Base-by-base conservation (phyloP, 495 filamentous ascomycete genomes). In the Aspergillus heteromorphus region DNA sequence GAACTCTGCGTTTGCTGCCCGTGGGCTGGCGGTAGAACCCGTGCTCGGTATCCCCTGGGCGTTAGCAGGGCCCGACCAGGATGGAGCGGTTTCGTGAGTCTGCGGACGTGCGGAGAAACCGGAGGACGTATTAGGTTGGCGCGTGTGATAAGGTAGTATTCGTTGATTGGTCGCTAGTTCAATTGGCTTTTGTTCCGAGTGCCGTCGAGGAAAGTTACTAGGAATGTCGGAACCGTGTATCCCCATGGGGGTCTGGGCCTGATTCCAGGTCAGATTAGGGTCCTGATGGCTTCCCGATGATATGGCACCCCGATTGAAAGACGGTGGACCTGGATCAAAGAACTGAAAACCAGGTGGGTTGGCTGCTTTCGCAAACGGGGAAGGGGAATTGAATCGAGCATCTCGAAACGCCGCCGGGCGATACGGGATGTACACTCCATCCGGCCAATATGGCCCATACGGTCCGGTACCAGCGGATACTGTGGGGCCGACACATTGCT, bases 401-500 rank as follows among this genome's bases (percentile, higher is more conserved):
- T 87, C 84, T 42, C 82, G 75, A 56, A 87, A 62, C 19, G 85
- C 80, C 21, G 86, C 79, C 45, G 86, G 86, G 53, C 83, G 73
- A 69, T 88, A 89, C n/a, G 88, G 87, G 25, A 87, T 84, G 61
- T 84, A 85, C 13, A 78, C 84, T 5, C 86, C 85, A 69, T 95
- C 85, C 11, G 84, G 83, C 88, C 88, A 93, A 58, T 87, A 87
- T 14, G 85, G 82, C 2, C 88, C 88, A 67, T 83, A 88, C 14
- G 86, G 81, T 4, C 83, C 84, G 31, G 81, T 83, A 27, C 83
- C 84, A 54, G 88, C 88, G 16, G 87, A 87, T 18, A 85, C 83
- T 2, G 88, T 89, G 30, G 87, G 88, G 6, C 86, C 83, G 25
- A 84, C 69, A 41, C 78, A 79, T 29, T 85, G 83, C 54, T 91